Base-by-base conservation (phyloP, 2,329 filamentous ascomycete genomes). In the Fusarium euwallaceae region DNA sequence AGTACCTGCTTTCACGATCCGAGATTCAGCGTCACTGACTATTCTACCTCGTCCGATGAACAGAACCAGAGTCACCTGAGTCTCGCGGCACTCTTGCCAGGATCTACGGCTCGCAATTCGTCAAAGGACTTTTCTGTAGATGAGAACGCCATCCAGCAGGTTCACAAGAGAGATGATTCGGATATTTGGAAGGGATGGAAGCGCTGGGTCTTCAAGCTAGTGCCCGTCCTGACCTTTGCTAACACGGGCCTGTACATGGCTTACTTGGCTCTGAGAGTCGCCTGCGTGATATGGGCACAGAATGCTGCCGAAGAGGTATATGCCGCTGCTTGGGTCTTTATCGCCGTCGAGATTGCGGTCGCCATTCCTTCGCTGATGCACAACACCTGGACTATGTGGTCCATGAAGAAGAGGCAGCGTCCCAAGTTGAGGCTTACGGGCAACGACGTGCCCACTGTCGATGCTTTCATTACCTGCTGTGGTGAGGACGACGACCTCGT, bases 381-480 rank as follows among this genome's bases (percentile, higher is more conserved):
- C 82, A 89, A 89, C 74, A 82, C 86, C 41, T 90, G 88, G 87
- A 89, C 88, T 2, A 87, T 91, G 84, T 85, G 86, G 82, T 86
- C 88, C 0, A 80, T 90, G 72, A 89, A 90, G 81, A 87, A 86
- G 81, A 83, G 89, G 27, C 82, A 83, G 17, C 83, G 88, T 27
- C 87, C 88, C 2, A 88, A 88, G 84, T 80, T 91, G 73, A 81
- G 88, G 29, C 79, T 90, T n/a, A 80, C 80, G 2, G 87, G 87
- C 16, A 82, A 85, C 12, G 81, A 86, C 3, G 84, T 87, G 4
- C 87, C 90, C 0, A 87, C 87, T 2, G 87, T 91, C 4, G 89
- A 91, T 72, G 83, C 89, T 2, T 85, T 91, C 58, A 79, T 91
- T 6, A 89, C 89, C 2, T 90, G 87, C 80, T 91, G 89, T 68